Conservation (phyloP, 73 alveolate genomes). For the Paramecium tetraurelia region DNA sequence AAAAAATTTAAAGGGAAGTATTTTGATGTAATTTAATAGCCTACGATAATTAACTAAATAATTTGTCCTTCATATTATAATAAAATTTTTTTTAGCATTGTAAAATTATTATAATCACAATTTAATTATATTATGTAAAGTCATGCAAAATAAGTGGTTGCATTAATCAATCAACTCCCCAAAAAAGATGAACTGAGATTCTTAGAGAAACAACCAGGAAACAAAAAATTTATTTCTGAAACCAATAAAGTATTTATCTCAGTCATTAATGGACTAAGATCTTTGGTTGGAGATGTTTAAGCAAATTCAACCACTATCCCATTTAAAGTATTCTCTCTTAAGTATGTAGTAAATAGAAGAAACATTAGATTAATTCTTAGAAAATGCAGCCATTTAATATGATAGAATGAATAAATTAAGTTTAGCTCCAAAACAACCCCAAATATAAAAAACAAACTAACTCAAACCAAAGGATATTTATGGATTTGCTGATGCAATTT, state of each 20-base stretch:
- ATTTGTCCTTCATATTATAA: background rate
- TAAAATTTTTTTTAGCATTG: background rate
- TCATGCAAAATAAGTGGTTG: constrained; percentile 13
- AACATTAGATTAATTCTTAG: constrained; percentile 16
- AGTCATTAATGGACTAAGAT: background rate
- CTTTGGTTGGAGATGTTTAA: background rate
- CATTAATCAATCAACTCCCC: background rate
- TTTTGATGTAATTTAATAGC: too few species aligned
- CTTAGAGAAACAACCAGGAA: constrained; percentile 1
- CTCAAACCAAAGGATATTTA: constrained; percentile 42
- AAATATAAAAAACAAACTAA: background rate
- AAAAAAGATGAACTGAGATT: background rate
- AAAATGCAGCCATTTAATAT: constrained; percentile 14
- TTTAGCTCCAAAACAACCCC: background rate
- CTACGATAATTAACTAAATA: too few species aligned
- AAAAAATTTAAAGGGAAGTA: too few species aligned
- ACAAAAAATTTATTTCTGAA: background rate
- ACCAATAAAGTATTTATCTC: background rate
- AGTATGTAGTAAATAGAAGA: background rate
- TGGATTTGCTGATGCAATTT: constrained; percentile 5
- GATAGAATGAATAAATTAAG: background rate
- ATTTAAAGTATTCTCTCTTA: background rate
- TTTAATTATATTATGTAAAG: constrained; percentile 13
- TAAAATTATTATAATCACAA: background rate
- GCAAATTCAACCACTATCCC: background rate